Evolutionary conservation across 75 land plant genomes (phyloP), one percentile per base, ranked within the genome.

Genomic region (Selaginella moellendorffii): DNA sequence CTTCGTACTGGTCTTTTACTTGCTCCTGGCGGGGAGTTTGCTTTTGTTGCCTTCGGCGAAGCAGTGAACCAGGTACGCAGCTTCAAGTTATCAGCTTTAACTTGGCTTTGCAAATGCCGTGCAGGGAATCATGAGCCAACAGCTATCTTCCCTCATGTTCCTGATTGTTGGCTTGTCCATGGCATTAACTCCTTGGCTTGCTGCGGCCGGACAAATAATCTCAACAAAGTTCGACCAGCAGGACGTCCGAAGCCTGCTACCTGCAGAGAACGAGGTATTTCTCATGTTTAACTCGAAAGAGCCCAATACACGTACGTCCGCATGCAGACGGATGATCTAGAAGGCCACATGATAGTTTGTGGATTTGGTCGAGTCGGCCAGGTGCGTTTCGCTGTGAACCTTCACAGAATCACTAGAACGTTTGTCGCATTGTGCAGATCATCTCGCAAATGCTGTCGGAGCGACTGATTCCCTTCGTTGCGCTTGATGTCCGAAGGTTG

Each of bases 311-410:
- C 14, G 46, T 36, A 24, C 2, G 27, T 67, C 36, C 69, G 19
- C 51, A 65, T 73, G 14, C 78, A 93, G 98, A 93, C 98, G 21
- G 98, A 93, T 80, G 98, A 93, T 72, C 72, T 93, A 68, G 90
- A 93, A 76, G 87, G 76, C 72, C 98, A 93, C 65, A 93, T 93
- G 17, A 88, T 93, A 26, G 80, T 93, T 59, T 93, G 98, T 83
- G 98, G 98, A 54, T 93, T 89, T 76, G 98, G 98, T 66, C 90
- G 98, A 27, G 98, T 93, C 66, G 98, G 98, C 36, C 98, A 93
- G 98, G 98, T 93, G 27, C 28, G 25, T 46, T 46, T 46, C 52
- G 18, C 14, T 46, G 18, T 56, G n/a, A 8, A 36, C 46, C 5
- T 36, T 36, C 5, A 5, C 5, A 5, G 46, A 36, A 36, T 36